Evolutionary conservation across 768 basidiomycete genomes (phyloP).

Genomic region (Sistotremastrum niveocremeum): DNA sequence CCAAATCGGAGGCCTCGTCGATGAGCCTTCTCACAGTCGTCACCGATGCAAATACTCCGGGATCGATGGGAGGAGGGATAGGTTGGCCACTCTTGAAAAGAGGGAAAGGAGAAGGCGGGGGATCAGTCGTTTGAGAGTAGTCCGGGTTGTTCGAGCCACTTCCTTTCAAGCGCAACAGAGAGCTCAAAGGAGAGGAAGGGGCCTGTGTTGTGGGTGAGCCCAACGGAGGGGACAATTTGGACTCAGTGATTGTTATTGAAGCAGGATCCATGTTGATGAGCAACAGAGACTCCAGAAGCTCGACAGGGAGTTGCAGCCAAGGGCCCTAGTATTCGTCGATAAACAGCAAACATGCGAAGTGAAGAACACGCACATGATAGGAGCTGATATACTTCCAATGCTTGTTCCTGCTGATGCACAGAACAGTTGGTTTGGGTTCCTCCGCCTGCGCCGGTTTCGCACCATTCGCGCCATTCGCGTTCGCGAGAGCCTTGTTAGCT

Average conservation of each 20-base stretch:
- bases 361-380: slow-evolving; percentile 53
- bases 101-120: slow-evolving; percentile 38
- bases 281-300: slow-evolving; percentile 72
- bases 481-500: slow-evolving; percentile 25
- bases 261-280: slow-evolving; percentile 66
- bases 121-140: slow-evolving; percentile 27
- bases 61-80: slow-evolving; percentile 78
- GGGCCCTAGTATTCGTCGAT: slow-evolving; percentile 45
- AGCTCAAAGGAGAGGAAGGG: slow-evolving; percentile 12
- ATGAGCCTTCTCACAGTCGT: slow-evolving; percentile 65
- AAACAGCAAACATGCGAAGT: neutral
- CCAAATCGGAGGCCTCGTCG: slow-evolving; percentile 81
- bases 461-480: slow-evolving; percentile 16
- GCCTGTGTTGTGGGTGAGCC: slow-evolving; percentile 12
- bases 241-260: slow-evolving; percentile 31
- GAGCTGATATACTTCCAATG: slow-evolving; percentile 92
- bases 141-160: neutral
- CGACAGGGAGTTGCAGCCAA: slow-evolving; percentile 81
- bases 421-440: slow-evolving; percentile 41
- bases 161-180: neutral
- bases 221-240: slow-evolving; percentile 29
- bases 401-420: slow-evolving; percentile 86
- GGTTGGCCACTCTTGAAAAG: slow-evolving; percentile 48
- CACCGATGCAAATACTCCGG: slow-evolving; percentile 72
- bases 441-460: slow-evolving; percentile 21